Evolutionary conservation across 306 rosid species (phyloP).

Genomic region (Mucuna pruriens): DNA sequence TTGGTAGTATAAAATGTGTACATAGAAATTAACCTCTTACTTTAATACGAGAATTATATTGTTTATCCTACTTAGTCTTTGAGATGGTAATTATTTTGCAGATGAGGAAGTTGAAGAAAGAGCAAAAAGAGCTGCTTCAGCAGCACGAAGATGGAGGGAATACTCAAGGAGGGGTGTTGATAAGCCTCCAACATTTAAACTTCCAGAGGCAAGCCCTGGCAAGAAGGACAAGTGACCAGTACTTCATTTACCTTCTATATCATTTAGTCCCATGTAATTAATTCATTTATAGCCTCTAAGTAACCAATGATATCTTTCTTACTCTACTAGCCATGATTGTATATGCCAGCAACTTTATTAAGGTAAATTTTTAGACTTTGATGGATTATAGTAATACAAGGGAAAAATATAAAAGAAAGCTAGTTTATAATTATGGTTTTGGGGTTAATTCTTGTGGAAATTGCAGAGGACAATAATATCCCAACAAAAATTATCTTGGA

Average conservation of each 20-base stretch:
- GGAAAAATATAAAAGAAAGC: not conserved
- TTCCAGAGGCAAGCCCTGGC: slow-evolving; percentile 63
- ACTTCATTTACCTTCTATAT: not conserved
- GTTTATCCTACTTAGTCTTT: not conserved
- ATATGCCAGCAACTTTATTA: slow-evolving; percentile 25
- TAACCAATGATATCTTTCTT: slow-evolving; percentile 26
- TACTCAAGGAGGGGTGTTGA: slow-evolving; percentile 82
- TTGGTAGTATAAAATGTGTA: no score
- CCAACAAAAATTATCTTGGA: not conserved
- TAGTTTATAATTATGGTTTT: no score
- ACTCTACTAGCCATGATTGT: slow-evolving; percentile 29
- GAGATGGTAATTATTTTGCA: slow-evolving; percentile 40
- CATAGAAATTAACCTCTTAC: no score
- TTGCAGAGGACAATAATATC: no score
- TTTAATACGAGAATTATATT: not conserved
- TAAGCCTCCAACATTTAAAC: slow-evolving; percentile 82
- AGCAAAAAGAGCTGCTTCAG: slow-evolving; percentile 72
- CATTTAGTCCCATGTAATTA: slow-evolving; percentile 39
- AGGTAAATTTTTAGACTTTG: slow-evolving; percentile 1
- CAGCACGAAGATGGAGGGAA: slow-evolving; percentile 89
- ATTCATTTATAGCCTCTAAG: slow-evolving; percentile 13
- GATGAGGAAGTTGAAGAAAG: slow-evolving; percentile 76
- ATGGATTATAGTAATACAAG: slow-evolving; percentile 14
- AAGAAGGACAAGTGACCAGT: slow-evolving; percentile 55
- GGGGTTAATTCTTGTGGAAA: not conserved